Evolutionary conservation across 805 yeast species (phyloP), one percentile per base, ranked within the genome.

Genomic region (Ogataea henricii): DNA sequence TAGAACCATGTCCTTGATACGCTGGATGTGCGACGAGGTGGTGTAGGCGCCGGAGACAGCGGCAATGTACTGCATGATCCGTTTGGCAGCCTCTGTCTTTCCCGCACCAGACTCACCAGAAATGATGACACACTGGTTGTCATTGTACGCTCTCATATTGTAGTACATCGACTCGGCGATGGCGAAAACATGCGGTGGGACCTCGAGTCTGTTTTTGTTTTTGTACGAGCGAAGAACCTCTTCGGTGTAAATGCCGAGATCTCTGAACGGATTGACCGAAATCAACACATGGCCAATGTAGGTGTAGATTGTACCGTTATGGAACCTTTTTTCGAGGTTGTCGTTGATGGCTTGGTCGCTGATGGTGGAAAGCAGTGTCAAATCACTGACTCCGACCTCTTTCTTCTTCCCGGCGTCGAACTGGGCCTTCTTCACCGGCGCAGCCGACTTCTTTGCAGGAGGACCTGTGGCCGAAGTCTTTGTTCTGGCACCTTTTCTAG

Each of bases 51-150:
- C 95, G 1, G 94, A 84, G 3, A 90, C 96, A 20, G 91, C 82
- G 30, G 97, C 90, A 57, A 92, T 86, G 66, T 92, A 92, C 69
- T 92, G 97, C 98, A 92, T 92, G 68, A 92, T 91, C 66, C 95
- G 82, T 73, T 92, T 92, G 35, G 98, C 97, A 18, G 97, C 97
- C 70, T 92, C 98, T 4, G 98, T 92, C 65, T 92, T 92, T 43
- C 98, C 98, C 4, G 98, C 98, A 53, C 98, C 98, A 1, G 96
- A 88, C 67, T 92, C 98, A 48, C 98, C 98, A 2, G 96, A 88
- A 56, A 94, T 94, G 59, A 94, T 94, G 18, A 94, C 98, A 77
- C 98, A 92, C 67, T 94, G 99, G 63, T 83, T 89, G 60, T 94
- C 98, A 49, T 87, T 82, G 69, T 94, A 94, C 0, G 96, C 86